Conservation (phyloP, 345 rosid species). For the Gossypioides kirkii region DNA sequence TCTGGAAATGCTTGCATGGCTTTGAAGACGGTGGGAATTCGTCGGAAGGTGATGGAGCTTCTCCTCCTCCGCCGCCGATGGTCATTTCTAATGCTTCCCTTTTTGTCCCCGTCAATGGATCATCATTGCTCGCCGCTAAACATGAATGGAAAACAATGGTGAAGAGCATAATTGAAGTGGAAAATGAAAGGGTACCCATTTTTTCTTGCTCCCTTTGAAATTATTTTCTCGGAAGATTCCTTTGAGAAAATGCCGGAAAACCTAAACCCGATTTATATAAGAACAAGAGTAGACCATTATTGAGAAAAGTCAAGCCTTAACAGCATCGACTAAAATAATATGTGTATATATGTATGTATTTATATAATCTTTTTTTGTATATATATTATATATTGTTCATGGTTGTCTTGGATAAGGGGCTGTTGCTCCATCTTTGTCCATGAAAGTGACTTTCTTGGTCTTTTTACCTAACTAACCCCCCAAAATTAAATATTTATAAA, state of each 20-base stretch:
- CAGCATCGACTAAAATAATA: neutral
- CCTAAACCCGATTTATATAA: neutral
- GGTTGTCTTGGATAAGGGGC: neutral
- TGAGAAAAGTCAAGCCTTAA: neutral
- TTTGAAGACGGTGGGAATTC: neutral
- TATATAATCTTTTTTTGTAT: too few species aligned
- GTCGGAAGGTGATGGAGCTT: conserved; percentile 14
- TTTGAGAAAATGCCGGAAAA: neutral
- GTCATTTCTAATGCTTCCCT: conserved; percentile 28
- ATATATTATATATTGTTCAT: too few species aligned
- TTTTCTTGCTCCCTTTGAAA: neutral
- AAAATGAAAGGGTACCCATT: conserved; percentile 19
- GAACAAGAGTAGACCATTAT: neutral
- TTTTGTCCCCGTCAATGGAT: neutral
- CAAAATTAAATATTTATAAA: too few species aligned
- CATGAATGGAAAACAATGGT: conserved; percentile 8
- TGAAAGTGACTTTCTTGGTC: neutral
- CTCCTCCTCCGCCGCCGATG: conserved; percentile 22
- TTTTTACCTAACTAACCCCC: too few species aligned
- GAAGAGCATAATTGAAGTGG: conserved; percentile 10
- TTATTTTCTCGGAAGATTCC: neutral
- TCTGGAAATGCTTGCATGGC: neutral
- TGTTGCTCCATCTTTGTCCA: neutral
- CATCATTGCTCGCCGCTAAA: conserved; percentile 5
- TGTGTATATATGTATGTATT: too few species aligned